Evolutionary conservation across 2,329 filamentous ascomycete species (phyloP).

Genomic region (Cytospora schulzeri): DNA sequence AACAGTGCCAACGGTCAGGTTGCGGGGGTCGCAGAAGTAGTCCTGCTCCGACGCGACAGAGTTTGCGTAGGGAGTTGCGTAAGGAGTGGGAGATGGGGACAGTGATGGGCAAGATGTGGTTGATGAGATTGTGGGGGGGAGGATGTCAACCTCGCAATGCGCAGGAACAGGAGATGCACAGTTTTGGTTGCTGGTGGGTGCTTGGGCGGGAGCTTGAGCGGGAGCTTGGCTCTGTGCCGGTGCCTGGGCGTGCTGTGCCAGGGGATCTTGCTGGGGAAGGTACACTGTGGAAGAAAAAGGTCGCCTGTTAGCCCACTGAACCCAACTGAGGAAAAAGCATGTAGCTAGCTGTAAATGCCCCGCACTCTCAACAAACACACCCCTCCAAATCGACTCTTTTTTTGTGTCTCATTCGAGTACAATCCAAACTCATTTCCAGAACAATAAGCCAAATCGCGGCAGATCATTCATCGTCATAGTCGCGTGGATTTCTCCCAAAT

Average conservation of each 20-base stretch:
- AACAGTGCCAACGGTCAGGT: slow-evolving; percentile 71
- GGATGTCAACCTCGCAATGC: neutral
- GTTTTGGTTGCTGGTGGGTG: slow-evolving; percentile 6
- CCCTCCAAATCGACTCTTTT: neutral
- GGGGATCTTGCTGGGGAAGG: slow-evolving; percentile 35
- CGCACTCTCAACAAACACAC: neutral
- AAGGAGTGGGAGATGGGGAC: slow-evolving; percentile 82
- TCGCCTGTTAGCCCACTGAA: slow-evolving; percentile 21
- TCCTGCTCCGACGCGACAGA: slow-evolving; percentile 70
- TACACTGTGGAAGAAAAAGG: slow-evolving; percentile 44
- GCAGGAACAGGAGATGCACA: slow-evolving; percentile 24
- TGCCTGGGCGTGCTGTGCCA: slow-evolving; percentile 7
- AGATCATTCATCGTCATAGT: neutral
- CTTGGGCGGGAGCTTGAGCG: slow-evolving; percentile 38
- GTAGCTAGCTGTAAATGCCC: neutral
- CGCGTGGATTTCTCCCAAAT: no score
- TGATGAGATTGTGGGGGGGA: slow-evolving; percentile 44
- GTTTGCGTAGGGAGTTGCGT: slow-evolving; percentile 71
- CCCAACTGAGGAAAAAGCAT: neutral
- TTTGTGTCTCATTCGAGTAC: neutral
- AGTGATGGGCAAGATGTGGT: slow-evolving; percentile 80
- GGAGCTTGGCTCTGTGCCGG: slow-evolving; percentile 38
- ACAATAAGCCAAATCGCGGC: neutral
- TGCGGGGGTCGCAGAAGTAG: slow-evolving; percentile 89
- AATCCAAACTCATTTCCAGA: neutral